Evolutionary conservation across 768 basidiomycete genomes (phyloP).

Genomic region (Suillus sp.): DNA sequence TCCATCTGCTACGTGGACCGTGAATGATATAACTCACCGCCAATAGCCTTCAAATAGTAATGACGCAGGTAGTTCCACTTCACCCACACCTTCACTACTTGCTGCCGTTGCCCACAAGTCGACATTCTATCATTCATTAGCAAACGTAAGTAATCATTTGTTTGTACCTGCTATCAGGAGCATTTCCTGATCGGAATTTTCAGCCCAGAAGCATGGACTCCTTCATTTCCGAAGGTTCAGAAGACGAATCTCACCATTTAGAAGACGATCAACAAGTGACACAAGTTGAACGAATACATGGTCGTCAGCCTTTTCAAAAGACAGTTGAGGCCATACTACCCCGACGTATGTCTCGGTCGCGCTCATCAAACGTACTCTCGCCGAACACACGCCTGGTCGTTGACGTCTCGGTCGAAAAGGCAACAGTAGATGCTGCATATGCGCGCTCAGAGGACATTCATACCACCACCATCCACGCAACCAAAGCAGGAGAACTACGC

Average conservation of each 20-base stretch:
- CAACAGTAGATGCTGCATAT: slow-evolving; percentile 29
- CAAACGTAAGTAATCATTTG: slow-evolving; percentile 37
- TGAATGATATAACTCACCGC: slow-evolving; percentile 10
- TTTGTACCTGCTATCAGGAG: slow-evolving; percentile 9
- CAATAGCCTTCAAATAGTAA: slow-evolving; percentile 24
- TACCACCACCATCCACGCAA: slow-evolving; percentile 26
- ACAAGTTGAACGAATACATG: slow-evolving; percentile 49
- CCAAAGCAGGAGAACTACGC: slow-evolving; percentile 32
- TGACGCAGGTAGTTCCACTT: slow-evolving; percentile 25
- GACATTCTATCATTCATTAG: slow-evolving; percentile 48
- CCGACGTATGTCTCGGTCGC: slow-evolving; percentile 46
- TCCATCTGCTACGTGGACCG: slow-evolving; percentile 8
- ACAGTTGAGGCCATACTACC: slow-evolving; percentile 46
- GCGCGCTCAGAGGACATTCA: slow-evolving; percentile 7
- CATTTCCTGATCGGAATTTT: slow-evolving; percentile 19
- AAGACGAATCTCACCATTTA: slow-evolving; percentile 36
- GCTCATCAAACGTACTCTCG: slow-evolving; percentile 40
- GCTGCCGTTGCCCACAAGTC: slow-evolving; percentile 47
- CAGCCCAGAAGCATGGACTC: slow-evolving; percentile 50
- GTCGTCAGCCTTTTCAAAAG: slow-evolving; percentile 44
- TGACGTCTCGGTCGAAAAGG: slow-evolving; percentile 51
- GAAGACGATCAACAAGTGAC: slow-evolving; percentile 52
- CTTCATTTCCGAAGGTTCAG: slow-evolving; percentile 40
- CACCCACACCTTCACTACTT: slow-evolving; percentile 34
- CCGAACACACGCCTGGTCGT: slow-evolving; percentile 39